These are phyloP conservation scores for Pugionium dolabratum DNA, from an alignment of 345 rosid genomes.

Conservation along the genomic window DNA sequence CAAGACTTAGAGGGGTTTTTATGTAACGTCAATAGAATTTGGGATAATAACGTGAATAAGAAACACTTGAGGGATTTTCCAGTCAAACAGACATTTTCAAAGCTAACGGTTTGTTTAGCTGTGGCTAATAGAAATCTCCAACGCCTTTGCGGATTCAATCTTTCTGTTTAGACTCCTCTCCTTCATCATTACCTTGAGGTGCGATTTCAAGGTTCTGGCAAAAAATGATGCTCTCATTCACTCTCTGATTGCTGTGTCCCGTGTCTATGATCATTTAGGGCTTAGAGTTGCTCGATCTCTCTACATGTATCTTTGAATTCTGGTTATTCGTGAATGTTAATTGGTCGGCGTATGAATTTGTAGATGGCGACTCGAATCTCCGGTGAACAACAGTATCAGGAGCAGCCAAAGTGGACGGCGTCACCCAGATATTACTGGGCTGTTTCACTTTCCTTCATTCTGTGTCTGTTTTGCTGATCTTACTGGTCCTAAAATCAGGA, in stretches of 20 bases:
- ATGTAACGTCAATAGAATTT: background rate
- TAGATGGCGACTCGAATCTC: conserved; percentile 19
- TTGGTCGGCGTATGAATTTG: background rate
- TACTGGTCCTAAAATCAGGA: conserved; percentile 37
- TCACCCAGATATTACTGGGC: background rate
- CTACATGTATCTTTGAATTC: conserved; percentile 1
- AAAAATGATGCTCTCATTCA: conserved; percentile 7
- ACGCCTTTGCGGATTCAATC: background rate
- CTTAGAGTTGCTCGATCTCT: background rate
- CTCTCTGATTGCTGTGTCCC: background rate
- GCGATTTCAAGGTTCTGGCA: background rate
- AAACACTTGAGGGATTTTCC: background rate
- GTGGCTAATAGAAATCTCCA: background rate
- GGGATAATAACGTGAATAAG: background rate
- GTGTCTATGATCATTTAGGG: conserved; percentile 1
- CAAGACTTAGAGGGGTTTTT: background rate
- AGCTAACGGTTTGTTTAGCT: background rate
- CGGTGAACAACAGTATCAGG: conserved; percentile 21
- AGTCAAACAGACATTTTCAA: background rate
- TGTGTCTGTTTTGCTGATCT: conserved; percentile 17
- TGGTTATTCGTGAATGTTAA: background rate
- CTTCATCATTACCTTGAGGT: background rate
- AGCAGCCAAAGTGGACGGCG: conserved; percentile 49
- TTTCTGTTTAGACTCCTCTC: background rate
- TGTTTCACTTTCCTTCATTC: background rate